Percentiles rank a stretch among this genome's conserved stretches.
Conservation (phyloP, 306 rosid genomes). For the Cucumis sativus region DNA sequence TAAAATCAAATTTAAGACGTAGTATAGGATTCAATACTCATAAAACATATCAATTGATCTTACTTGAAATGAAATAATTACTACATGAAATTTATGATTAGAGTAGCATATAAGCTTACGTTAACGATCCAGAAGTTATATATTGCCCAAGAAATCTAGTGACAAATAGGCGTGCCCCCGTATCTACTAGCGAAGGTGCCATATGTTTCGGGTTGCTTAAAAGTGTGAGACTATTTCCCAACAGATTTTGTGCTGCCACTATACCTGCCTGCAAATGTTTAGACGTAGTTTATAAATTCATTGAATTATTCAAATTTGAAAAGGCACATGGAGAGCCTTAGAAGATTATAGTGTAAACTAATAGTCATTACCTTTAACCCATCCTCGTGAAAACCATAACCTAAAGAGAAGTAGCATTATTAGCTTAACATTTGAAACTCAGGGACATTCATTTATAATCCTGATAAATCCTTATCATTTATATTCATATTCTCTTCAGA, state of each 20-base stretch:
- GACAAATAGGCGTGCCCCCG: slow-evolving; percentile 57
- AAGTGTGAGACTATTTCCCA: slow-evolving; percentile 41
- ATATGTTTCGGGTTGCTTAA: slow-evolving; percentile 68
- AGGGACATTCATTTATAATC: neutral
- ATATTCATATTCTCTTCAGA: neutral
- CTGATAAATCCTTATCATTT: neutral
- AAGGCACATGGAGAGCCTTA: neutral
- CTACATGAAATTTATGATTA: neutral
- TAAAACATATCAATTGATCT: neutral
- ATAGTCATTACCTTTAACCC: slow-evolving; percentile 56
- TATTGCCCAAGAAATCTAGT: slow-evolving; percentile 48
- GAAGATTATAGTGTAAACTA: neutral
- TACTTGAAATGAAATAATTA: neutral
- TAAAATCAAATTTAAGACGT: neutral
- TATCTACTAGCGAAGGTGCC: slow-evolving; percentile 72
- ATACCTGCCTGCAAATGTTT: slow-evolving; percentile 63
- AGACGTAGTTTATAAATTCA: neutral
- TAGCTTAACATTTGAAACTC: too few species aligned
- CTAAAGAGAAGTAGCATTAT: slow-evolving; percentile 29
- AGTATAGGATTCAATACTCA: neutral
- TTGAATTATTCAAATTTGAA: neutral
- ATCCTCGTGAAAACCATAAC: slow-evolving; percentile 95
- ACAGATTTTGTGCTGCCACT: slow-evolving; percentile 55
- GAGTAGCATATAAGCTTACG: slow-evolving; percentile 37
- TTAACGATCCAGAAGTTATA: slow-evolving; percentile 57